Evolutionary conservation across 371 early-diverging fungal genomes (phyloP), one percentile per base, ranked within the genome.

Genomic region (Rozella allomycis): DNA sequence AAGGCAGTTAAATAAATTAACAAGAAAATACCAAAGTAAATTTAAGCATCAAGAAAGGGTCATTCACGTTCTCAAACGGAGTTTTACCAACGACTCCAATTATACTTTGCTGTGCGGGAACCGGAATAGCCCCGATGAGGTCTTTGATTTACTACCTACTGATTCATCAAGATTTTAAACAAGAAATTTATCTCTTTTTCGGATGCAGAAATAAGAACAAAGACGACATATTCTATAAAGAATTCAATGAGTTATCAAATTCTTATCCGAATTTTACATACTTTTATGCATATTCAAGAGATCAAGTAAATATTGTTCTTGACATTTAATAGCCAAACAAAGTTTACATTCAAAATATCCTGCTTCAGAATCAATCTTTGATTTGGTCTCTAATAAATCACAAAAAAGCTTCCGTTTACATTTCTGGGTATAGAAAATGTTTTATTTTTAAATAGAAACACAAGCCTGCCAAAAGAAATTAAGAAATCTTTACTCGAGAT

Each of bases 121-220:
- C 81, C 1, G 87, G 87, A n/a, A 58, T 87, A 12, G 74, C 87
- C 2, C 84, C 88, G 3, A 81, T 88, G 72, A 63, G 80, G 23
- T 61, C 80, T 22, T 70, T 88, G 35, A 34, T 88, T n/a, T 60
- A 76, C 34, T 58, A 70, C 11, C 6, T 6, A 14, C 60, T 85
- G 0, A 42, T 67, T 9, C 22, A 40, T 7, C 35, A 47, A 9
- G 53, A 55, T 7, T 57, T 60, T 2, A 39, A 35, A n/a, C 50
- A 62, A 44, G 64, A 66, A 13, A 80, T 77, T 26, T 41, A 55
- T 4, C 43, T 88, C 25, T 75, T 85, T 55, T 74, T 78, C 49
- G 90, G 90, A 10, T 78, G 71, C 41, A 68, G 93, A 33, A 57
- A 67, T 35, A 39, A 30, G 0, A 47, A 61, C 7, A 54, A 53